These are phyloP conservation scores for Ophiostoma quercus DNA, from an alignment of 2,329 filamentous ascomycete species.

Conservation along the genomic window DNA sequence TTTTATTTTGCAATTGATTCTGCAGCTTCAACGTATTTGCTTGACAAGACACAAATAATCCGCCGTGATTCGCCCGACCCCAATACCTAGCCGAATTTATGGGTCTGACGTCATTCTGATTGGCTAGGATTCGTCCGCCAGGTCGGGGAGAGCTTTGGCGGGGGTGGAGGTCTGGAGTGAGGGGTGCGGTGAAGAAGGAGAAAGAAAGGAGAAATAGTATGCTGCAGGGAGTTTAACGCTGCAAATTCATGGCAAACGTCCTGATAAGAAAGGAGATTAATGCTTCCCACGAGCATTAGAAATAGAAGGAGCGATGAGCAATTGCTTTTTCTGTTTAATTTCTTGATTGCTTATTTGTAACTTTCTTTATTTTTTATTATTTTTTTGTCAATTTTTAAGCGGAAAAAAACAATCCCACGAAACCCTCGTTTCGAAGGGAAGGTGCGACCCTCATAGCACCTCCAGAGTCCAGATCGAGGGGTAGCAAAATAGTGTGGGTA, in stretches of 20 bases:
- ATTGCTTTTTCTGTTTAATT: neutral
- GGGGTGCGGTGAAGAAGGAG: constrained; percentile 15
- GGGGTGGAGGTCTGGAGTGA: constrained; percentile 18
- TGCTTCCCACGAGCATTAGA: too few species aligned
- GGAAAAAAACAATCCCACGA: too few species aligned
- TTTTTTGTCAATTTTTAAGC: too few species aligned
- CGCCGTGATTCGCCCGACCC: constrained; percentile 20
- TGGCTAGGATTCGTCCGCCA: neutral
- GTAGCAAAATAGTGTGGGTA: neutral
- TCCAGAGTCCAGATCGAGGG: neutral
- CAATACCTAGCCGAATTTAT: constrained; percentile 9
- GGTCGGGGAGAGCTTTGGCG: constrained; percentile 20
- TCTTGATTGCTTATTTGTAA: too few species aligned
- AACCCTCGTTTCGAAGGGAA: neutral
- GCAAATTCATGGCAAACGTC: neutral
- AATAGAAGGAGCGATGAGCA: neutral
- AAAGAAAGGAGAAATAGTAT: neutral
- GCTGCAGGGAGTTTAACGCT: neutral
- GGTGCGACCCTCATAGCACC: neutral
- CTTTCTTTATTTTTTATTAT: neutral
- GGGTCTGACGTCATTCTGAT: constrained; percentile 16
- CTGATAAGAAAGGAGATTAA: too few species aligned
- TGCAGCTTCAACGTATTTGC: neutral
- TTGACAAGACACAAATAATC: constrained; percentile 2
- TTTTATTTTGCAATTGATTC: neutral